A percentile compares a stretch with the other conserved stretches of the same genome.
Evolutionary conservation across 163 green algal genomes (phyloP).

Genomic region (Chlorella variabilis): DNA sequence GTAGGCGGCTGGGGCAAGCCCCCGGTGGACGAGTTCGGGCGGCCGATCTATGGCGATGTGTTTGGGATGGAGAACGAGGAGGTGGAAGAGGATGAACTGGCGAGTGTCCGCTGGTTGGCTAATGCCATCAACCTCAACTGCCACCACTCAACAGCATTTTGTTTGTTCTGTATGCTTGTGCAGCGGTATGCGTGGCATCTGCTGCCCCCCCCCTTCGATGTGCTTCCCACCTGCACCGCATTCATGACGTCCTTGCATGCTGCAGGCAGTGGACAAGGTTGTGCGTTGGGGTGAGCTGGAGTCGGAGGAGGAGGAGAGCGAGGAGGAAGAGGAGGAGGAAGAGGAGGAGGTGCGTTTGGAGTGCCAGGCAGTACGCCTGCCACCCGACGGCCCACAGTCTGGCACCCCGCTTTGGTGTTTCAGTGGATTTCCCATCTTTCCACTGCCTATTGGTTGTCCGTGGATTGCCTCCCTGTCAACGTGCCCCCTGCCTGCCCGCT

Average conservation of each 20-base stretch:
- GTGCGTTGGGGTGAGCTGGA: constrained; percentile 76
- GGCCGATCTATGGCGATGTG: constrained; percentile 97
- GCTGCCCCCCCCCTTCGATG: no score
- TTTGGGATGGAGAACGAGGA: constrained; percentile 85
- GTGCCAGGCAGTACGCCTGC: neutral
- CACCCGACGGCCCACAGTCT: no score
- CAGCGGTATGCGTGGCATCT: no score
- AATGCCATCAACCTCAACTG: no score
- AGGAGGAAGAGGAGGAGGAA: constrained; percentile 75
- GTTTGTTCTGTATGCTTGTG: no score
- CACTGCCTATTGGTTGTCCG: no score
- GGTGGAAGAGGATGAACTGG: constrained; percentile 79
- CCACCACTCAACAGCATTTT: no score
- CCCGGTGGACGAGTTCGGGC: constrained; percentile 88
- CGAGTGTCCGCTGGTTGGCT: constrained; percentile 17
- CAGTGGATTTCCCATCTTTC: no score
- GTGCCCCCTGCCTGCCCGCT: no score
- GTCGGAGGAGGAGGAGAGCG: constrained; percentile 77
- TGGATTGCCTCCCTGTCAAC: no score
- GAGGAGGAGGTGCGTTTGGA: constrained; percentile 32
- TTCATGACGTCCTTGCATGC: neutral
- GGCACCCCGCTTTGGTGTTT: no score
- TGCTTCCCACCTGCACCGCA: neutral
- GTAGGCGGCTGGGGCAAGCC: constrained; percentile 96
- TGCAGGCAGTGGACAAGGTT: constrained; percentile 52